Conservation (phyloP, 108 stramenopile species). For the Nannochloropsis oceanica region DNA sequence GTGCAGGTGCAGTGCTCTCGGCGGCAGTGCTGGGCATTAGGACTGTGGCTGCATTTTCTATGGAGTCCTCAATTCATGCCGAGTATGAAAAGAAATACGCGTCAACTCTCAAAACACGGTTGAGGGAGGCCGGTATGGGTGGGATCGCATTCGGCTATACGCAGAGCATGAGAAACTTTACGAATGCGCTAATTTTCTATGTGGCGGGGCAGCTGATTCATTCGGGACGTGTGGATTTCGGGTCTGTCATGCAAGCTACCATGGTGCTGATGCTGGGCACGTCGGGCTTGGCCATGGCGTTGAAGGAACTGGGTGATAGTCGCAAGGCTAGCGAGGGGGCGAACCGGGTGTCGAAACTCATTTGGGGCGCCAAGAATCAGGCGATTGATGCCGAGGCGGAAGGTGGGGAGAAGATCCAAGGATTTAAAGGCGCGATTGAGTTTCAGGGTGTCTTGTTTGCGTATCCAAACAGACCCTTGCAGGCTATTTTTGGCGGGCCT, state of each 20-base stretch:
- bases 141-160: neutral
- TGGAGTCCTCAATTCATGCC: neutral
- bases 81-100: neutral
- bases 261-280: neutral
- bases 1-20: conserved; percentile 43
- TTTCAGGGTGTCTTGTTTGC: neutral
- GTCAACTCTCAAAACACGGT: neutral
- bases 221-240: neutral
- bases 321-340: neutral
- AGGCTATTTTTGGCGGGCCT: too few species aligned
- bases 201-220: neutral
- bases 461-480: neutral
- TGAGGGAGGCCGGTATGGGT: neutral
- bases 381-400: neutral
- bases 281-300: neutral
- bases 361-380: neutral
- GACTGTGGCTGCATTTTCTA: conserved; percentile 40
- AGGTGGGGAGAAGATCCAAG: neutral
- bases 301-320: neutral
- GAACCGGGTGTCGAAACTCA: neutral
- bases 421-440: neutral
- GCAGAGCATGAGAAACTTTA: neutral
- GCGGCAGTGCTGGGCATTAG: conserved; percentile 43
- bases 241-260: neutral
- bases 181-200: neutral